Conservation (phyloP, 768 basidiomycete genomes). For the Tylopilus balloui region DNA sequence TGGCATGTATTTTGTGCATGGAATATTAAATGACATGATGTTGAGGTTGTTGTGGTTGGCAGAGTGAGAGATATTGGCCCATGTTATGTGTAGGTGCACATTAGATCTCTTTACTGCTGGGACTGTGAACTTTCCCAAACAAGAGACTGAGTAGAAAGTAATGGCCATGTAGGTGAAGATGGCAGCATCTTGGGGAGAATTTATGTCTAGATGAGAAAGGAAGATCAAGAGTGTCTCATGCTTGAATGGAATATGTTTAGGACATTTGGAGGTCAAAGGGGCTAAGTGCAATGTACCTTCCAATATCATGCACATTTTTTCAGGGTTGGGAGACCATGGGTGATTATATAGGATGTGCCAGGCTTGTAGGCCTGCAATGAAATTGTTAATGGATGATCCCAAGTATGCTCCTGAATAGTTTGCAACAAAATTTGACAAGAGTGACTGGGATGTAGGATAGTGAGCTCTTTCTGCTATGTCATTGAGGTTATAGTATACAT, state of each 20-base stretch:
- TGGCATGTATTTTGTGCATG: background rate
- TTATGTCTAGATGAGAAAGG: slow-evolving; percentile 21
- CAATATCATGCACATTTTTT: background rate
- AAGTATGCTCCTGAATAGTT: slow-evolving; percentile 26
- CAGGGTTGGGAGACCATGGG: background rate
- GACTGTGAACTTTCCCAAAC: background rate
- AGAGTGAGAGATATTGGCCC: background rate
- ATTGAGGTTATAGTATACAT: slow-evolving; percentile 37
- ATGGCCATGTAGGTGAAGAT: slow-evolving; percentile 29
- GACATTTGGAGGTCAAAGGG: background rate
- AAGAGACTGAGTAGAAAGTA: background rate
- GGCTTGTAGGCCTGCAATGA: slow-evolving; percentile 35
- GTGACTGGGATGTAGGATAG: slow-evolving; percentile 9
- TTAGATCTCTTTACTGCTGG: background rate
- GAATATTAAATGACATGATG: background rate
- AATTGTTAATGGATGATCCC: slow-evolving; percentile 33
- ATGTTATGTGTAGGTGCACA: background rate
- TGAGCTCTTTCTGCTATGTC: slow-evolving; percentile 31
- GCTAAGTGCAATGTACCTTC: background rate
- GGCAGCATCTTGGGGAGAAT: slow-evolving; percentile 31
- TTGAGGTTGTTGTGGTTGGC: background rate
- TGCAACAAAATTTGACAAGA: slow-evolving; percentile 32
- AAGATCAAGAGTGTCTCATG: background rate
- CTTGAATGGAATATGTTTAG: background rate
- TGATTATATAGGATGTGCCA: slow-evolving; percentile 39